Evolutionary conservation across 2,329 filamentous ascomycete species (phyloP), one percentile per base, ranked within the genome.

Genomic region (Beauveria sp.): DNA sequence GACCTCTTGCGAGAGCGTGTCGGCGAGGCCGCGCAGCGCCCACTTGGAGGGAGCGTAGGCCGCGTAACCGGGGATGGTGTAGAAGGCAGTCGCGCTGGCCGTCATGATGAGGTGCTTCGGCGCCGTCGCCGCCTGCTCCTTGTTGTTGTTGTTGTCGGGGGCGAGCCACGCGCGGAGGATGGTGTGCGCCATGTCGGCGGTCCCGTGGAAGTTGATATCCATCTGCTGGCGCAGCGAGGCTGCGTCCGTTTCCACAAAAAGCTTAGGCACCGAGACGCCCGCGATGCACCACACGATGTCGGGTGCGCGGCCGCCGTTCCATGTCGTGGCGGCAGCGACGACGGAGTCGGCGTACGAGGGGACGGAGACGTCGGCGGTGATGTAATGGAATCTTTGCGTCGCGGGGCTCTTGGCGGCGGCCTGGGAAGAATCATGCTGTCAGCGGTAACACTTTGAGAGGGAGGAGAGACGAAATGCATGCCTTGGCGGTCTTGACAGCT

Each of bases 271-370:
- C 6, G 89, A 84, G 65, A 84, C 80, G 63, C 93, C 93, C 3
- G 93, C 93, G 56, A 92, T 83, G 71, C 91, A 93, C 92, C 95
- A 98, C 40, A 98, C 89, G 61, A 97, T 81, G 71, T 98, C 93
- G 0, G 91, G 90, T 30, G 86, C 74, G 26, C 78, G 73, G 60
- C 84, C 86, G 65, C 86, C 77, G 76, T 97, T 97, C 92, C 92
- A 96, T 24, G 79, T 74, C 2, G 84, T 89, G 52, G 87, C 87
- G 72, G 96, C 86, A 43, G 80, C 78, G 58, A 98, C 76, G 45
- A 96, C 79, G 46, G 85, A 79, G 3, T 79, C 78, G 56, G 90
- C 90, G 70, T 93, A 93, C 62, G 84, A 79, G 57, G 86, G 78
- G 60, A 82, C 77, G 16, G 88, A 86, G 40, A 97, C 85, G 74